Evolutionary conservation across 1,284 basidiomycete genomes (phyloP).

Genomic region (Vanrija sp.): DNA sequence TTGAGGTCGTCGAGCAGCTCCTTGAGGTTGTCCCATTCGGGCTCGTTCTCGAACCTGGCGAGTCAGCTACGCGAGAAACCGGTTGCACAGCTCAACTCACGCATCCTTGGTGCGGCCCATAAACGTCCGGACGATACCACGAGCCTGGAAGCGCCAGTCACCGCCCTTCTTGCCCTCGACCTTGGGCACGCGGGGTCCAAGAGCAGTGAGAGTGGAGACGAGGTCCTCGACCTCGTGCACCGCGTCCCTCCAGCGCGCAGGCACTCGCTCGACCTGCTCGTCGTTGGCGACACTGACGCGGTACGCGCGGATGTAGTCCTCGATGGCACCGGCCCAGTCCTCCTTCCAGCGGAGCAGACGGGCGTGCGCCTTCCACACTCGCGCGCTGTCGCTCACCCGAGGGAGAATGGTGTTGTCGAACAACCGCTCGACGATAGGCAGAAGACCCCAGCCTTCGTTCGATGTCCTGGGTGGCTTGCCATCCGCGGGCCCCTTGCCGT

Average conservation of each 20-base stretch:
- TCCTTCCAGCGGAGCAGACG: conserved; percentile 69
- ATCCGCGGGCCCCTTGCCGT: conserved; percentile 40
- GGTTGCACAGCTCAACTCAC: conserved; percentile 32
- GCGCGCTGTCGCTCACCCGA: conserved; percentile 63
- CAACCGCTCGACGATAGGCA: conserved; percentile 61
- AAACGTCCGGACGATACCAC: conserved; percentile 83
- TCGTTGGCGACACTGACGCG: conserved; percentile 66
- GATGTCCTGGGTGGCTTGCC: conserved; percentile 44
- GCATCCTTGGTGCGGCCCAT: conserved; percentile 60
- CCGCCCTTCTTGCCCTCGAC: conserved; percentile 52
- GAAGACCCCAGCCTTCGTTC: conserved; percentile 65
- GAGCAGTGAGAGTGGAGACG: conserved; percentile 74
- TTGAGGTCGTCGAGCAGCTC: conserved; percentile 53
- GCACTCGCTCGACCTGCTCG: conserved; percentile 62
- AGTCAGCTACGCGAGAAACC: conserved; percentile 1
- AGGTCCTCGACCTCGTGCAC: conserved; percentile 74
- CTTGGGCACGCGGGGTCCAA: conserved; percentile 62
- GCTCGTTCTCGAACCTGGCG: conserved; percentile 70
- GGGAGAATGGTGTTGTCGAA: conserved; percentile 75
- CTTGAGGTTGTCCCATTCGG: conserved; percentile 70
- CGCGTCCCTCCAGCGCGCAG: conserved; percentile 64
- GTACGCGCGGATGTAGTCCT: conserved; percentile 79
- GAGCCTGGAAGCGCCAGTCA: conserved; percentile 78
- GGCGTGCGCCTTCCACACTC: conserved; percentile 75
- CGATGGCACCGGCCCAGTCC: conserved; percentile 69